Percentiles rank a stretch among this genome's conserved stretches.
phyloP scores from a whole-genome alignment of 352 stramenopile species.

The Plasmopara viticola region DNA sequence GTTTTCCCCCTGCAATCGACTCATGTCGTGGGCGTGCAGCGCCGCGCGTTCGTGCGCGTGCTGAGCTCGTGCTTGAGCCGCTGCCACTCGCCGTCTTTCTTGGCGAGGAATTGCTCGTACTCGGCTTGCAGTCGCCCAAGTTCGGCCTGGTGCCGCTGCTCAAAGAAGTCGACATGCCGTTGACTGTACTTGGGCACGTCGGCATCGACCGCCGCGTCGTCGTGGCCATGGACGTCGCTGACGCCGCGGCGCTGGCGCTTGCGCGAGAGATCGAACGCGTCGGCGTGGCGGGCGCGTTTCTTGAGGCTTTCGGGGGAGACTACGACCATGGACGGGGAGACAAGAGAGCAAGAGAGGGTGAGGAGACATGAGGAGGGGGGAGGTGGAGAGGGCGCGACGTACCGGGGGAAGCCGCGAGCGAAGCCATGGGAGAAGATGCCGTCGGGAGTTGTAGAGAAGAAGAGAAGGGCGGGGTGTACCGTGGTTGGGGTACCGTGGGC shows the following conservation, averaged over 20 bases:
- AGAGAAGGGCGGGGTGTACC: too few species aligned
- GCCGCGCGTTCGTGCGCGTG: constrained; percentile 35
- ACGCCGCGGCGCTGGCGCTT: constrained; percentile 45
- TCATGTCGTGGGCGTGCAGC: constrained; percentile 44
- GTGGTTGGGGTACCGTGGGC: too few species aligned
- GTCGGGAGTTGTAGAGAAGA: too few species aligned
- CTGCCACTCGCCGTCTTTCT: constrained; percentile 73
- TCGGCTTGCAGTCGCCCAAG: constrained; percentile 72
- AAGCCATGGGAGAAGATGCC: constrained; percentile 39
- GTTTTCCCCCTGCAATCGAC: constrained; percentile 75
- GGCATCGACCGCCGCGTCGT: constrained; percentile 23
- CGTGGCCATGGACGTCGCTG: constrained; percentile 10
- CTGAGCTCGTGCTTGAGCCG: constrained; percentile 46
- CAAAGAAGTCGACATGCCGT: constrained; percentile 83
- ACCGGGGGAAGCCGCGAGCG: constrained; percentile 66
- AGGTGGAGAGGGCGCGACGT: background rate
- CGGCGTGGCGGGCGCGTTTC: constrained; percentile 62
- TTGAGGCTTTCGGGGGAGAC: constrained; percentile 60
- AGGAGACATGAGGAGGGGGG: background rate
- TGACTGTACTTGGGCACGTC: constrained; percentile 83
- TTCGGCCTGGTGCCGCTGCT: constrained; percentile 79
- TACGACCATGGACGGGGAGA: too few species aligned
- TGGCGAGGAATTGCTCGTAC: constrained; percentile 80
- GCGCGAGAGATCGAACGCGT: constrained; percentile 46
- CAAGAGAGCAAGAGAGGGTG: background rate